These are phyloP conservation scores for Penstemon eatonii DNA, from an alignment of 257 asterid genomes.

Conservation along the genomic window DNA sequence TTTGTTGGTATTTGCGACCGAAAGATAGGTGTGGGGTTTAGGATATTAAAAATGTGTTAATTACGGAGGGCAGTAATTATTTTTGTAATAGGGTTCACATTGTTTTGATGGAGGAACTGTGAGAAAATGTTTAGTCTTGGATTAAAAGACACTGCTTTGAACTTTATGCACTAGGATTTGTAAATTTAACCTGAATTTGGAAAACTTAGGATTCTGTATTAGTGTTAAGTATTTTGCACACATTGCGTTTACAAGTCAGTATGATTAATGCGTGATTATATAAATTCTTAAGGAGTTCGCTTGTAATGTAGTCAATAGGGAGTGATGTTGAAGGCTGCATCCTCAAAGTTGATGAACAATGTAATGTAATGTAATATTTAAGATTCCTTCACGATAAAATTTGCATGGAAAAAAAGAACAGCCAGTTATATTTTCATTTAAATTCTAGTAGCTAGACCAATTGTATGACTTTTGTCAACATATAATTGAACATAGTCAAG, in stretches of 20 bases:
- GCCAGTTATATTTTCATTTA: no score
- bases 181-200: not conserved
- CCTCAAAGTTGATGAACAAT: not conserved
- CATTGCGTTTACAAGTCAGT: not conserved
- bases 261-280: not conserved
- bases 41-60: not conserved
- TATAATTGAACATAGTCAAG: not conserved
- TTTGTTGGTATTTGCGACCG: not conserved
- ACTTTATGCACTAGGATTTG: not conserved
- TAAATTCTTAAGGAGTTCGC: not conserved
- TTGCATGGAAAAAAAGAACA: not conserved
- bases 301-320: not conserved
- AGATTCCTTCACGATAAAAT: not conserved
- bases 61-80: not conserved
- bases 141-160: not conserved
- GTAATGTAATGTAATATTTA: constrained; percentile 2
- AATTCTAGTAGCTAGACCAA: no score
- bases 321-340: constrained; percentile 6
- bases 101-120: no score
- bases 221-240: not conserved
- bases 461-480: no score
- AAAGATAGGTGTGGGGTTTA: not conserved
- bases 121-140: not conserved
- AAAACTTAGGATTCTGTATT: not conserved
- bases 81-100: not conserved